These are phyloP conservation scores for Trifolium subterraneum DNA, from an alignment of 306 rosid species.

Conservation along the genomic window DNA sequence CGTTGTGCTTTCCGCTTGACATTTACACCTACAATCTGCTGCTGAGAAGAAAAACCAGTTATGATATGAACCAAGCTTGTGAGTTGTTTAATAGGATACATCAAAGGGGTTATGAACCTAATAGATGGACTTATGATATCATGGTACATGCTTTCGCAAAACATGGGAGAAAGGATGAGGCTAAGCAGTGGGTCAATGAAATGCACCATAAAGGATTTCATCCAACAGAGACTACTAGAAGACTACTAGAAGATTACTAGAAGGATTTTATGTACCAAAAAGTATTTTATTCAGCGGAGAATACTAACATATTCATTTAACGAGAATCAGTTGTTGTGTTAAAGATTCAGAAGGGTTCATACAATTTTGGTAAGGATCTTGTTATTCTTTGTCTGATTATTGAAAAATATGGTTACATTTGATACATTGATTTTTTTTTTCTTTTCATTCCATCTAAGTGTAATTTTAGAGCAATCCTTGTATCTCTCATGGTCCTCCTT, in stretches of 20 bases:
- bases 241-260: no score
- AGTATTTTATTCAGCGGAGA: conserved; percentile 51
- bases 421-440: conserved; percentile 36
- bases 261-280: conserved; percentile 42
- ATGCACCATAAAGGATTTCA: conserved; percentile 61
- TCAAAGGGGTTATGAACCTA: conserved; percentile 67
- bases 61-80: conserved; percentile 58
- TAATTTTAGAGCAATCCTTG: conserved; percentile 33
- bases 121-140: conserved; percentile 65
- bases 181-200: conserved; percentile 55
- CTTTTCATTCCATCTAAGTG: conserved; percentile 19
- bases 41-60: conserved; percentile 52
- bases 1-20: conserved; percentile 69
- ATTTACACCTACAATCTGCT: conserved; percentile 73
- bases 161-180: conserved; percentile 64
- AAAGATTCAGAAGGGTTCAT: conserved; percentile 35
- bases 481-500: conserved; percentile 13
- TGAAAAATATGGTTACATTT: conserved; percentile 28
- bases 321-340: conserved; percentile 24
- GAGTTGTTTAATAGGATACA: conserved; percentile 59
- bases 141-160: conserved; percentile 59
- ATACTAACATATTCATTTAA: conserved; percentile 32
- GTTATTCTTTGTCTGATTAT: conserved; percentile 17
- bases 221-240: conserved; percentile 37
- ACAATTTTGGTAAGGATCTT: conserved; percentile 49